Conservation (phyloP, 208 protist species). For the Polymyxa betae region DNA sequence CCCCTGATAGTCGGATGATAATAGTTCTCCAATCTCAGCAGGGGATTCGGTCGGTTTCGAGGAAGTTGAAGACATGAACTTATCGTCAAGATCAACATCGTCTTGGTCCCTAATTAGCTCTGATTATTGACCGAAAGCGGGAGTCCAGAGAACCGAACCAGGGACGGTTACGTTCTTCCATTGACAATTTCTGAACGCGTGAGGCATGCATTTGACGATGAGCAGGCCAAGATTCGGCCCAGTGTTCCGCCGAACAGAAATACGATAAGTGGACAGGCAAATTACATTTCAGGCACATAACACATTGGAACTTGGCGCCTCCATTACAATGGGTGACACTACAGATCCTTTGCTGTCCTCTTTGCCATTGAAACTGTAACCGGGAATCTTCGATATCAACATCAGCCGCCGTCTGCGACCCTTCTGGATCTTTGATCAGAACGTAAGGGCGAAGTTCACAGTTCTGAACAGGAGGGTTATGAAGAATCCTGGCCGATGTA, state of each 20-base stretch:
- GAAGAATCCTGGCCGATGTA: not conserved
- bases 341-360: constrained; percentile 28
- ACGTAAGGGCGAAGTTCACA: constrained; percentile 42
- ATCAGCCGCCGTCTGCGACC: not conserved
- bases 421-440: constrained; percentile 7
- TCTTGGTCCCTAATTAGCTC: not conserved
- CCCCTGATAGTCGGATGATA: constrained; percentile 7
- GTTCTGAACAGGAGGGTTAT: constrained; percentile 46
- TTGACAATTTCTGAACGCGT: not conserved
- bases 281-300: not conserved
- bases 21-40: not conserved
- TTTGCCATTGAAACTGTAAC: not conserved
- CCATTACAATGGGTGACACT: constrained; percentile 15
- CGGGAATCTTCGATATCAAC: not conserved
- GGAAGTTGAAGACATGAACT: too few species aligned
- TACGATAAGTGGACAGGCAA: constrained; percentile 19
- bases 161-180: not conserved
- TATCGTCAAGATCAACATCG: not conserved
- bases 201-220: constrained; percentile 34
- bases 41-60: too few species aligned
- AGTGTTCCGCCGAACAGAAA: constrained; percentile 22
- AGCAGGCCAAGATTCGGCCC: constrained; percentile 18
- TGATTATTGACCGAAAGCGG: not conserved
- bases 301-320: constrained; percentile 25
- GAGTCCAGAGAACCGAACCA: not conserved